These are phyloP conservation scores for Neonectria punicea DNA, from an alignment of 2,329 filamentous ascomycete species.

Conservation along the genomic window DNA sequence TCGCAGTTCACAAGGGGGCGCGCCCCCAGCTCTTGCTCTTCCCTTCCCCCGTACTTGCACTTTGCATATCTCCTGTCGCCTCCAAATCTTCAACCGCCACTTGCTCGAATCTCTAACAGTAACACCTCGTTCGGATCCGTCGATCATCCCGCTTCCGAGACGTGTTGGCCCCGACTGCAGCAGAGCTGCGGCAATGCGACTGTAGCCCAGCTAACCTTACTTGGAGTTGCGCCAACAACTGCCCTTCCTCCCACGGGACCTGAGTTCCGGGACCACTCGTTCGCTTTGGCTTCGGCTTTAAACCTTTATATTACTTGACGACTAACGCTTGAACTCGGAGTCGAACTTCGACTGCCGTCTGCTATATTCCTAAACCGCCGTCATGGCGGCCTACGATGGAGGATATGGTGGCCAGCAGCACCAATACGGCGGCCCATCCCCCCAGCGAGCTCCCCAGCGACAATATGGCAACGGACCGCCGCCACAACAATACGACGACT, in stretches of 20 bases:
- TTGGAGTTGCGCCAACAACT: slow-evolving; percentile 31
- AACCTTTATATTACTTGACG: slow-evolving; percentile 6
- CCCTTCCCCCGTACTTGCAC: neutral
- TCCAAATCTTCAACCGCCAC: slow-evolving; percentile 25
- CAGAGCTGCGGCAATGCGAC: slow-evolving; percentile 40
- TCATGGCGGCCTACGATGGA: slow-evolving; percentile 62
- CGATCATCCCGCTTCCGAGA: slow-evolving; percentile 39
- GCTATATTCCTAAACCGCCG: slow-evolving; percentile 10
- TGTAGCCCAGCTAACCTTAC: slow-evolving; percentile 30
- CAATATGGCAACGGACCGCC: slow-evolving; percentile 44
- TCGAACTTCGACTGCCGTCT: slow-evolving; percentile 2
- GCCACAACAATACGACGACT: slow-evolving; percentile 56
- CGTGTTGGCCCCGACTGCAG: slow-evolving; percentile 28
- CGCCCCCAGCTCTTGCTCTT: slow-evolving; percentile 12
- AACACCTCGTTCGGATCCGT: slow-evolving; percentile 32
- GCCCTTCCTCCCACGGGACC: slow-evolving; percentile 1
- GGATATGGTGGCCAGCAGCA: slow-evolving; percentile 57
- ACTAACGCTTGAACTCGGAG: slow-evolving; percentile 9
- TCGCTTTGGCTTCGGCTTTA: slow-evolving; percentile 9
- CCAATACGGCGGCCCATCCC: slow-evolving; percentile 59
- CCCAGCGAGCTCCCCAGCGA: slow-evolving; percentile 54
- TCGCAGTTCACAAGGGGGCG: slow-evolving; percentile 8
- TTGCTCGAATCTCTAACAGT: slow-evolving; percentile 24
- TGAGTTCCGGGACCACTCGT: slow-evolving; percentile 9
- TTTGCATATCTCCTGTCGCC: neutral